These are phyloP conservation scores for Colletotrichum cereale DNA, from an alignment of 2,329 filamentous ascomycete species.

Conservation along the genomic window DNA sequence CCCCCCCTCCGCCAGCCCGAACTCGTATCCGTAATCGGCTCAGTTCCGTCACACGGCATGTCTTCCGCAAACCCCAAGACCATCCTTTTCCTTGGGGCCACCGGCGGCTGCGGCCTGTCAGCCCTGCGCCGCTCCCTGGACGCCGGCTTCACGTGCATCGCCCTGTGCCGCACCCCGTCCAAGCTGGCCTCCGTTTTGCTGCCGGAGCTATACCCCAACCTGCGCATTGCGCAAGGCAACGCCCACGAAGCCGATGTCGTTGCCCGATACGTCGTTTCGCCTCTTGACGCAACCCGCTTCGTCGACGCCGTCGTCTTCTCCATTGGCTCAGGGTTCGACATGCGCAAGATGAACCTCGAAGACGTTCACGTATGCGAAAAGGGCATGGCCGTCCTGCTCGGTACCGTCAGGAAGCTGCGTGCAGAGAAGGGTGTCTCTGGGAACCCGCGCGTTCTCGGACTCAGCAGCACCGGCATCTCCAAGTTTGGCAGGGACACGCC, in stretches of 20 bases:
- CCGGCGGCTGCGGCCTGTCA: constrained; percentile 62
- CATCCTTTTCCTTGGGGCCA: constrained; percentile 66
- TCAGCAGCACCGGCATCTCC: constrained; percentile 59
- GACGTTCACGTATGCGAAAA: constrained; percentile 63
- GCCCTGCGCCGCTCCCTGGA: constrained; percentile 60
- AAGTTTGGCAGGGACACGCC: constrained; percentile 55
- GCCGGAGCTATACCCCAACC: constrained; percentile 48
- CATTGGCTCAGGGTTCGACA: constrained; percentile 56
- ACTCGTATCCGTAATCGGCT: constrained; percentile 36
- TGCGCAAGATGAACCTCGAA: constrained; percentile 53
- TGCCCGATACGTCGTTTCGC: constrained; percentile 50
- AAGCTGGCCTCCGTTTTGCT: constrained; percentile 58
- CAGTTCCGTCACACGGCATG: constrained; percentile 16
- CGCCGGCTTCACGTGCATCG: constrained; percentile 60
- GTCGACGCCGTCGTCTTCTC: constrained; percentile 62
- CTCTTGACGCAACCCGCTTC: constrained; percentile 46
- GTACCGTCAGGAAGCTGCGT: constrained; percentile 51
- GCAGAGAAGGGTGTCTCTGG: constrained; percentile 40
- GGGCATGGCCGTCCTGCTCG: constrained; percentile 58
- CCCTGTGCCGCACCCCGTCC: constrained; percentile 62
- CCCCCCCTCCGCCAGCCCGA: not conserved
- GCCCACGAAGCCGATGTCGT: constrained; percentile 57
- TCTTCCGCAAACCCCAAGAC: constrained; percentile 54
- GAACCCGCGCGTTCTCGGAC: constrained; percentile 52
- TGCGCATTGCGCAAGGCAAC: constrained; percentile 62